These are phyloP conservation scores for Bretschneidera sinensis DNA, from an alignment of 345 rosid genomes.

Conservation along the genomic window DNA sequence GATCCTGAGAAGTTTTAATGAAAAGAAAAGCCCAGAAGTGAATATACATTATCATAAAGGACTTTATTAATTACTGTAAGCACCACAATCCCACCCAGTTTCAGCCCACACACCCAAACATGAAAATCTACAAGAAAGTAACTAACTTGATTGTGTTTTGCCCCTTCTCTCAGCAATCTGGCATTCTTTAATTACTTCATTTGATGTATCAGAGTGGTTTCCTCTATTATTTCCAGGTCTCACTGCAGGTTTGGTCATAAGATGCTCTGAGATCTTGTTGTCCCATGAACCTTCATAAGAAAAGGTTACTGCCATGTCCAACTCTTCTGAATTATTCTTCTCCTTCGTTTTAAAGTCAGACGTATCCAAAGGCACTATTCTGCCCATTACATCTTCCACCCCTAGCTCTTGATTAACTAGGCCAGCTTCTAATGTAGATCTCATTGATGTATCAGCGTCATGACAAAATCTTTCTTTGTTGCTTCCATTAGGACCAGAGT, in stretches of 20 bases:
- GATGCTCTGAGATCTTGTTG: constrained; percentile 3
- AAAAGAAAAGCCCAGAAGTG: no score
- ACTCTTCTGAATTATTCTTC: neutral
- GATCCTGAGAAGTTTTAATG: no score
- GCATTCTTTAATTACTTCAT: neutral
- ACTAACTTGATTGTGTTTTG: constrained; percentile 14
- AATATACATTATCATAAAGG: no score
- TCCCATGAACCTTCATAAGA: constrained; percentile 3
- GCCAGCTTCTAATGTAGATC: constrained; percentile 10
- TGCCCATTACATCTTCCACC: neutral
- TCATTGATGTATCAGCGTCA: constrained; percentile 1
- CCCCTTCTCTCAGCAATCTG: neutral
- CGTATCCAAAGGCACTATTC: constrained; percentile 7
- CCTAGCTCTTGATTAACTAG: neutral
- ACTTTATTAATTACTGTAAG: no score
- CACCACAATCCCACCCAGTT: no score
- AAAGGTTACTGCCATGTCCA: neutral
- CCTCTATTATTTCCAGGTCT: neutral
- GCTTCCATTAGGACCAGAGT: constrained; percentile 9
- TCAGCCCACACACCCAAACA: neutral
- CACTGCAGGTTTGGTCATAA: neutral
- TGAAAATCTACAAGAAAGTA: neutral
- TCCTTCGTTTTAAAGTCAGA: neutral
- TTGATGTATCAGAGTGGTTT: constrained; percentile 1
- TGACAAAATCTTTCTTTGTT: neutral